Percentiles rank a stretch among this genome's conserved stretches.
These are phyloP conservation scores for Fusarium sp. DNA, from an alignment of 2,329 filamentous ascomycete genomes.

Conservation along the genomic window DNA sequence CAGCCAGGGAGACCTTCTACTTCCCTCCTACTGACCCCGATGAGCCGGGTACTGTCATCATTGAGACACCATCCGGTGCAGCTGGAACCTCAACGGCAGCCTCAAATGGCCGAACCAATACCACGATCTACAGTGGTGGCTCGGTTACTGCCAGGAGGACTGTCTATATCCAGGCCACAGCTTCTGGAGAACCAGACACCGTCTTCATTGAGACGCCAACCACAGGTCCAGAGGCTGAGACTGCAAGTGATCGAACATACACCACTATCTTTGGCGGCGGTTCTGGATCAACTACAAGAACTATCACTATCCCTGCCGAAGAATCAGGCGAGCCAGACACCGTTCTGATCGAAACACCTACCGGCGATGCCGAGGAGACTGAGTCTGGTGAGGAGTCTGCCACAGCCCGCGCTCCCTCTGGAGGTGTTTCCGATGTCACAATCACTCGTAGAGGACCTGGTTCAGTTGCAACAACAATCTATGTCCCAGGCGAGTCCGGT, in stretches of 20 bases:
- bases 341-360: slow-evolving; percentile 16
- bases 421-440: neutral
- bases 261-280: slow-evolving; percentile 17
- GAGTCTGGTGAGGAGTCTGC: neutral
- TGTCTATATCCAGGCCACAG: slow-evolving; percentile 16
- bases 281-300: neutral
- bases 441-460: neutral
- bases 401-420: neutral
- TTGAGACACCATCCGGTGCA: slow-evolving; percentile 7
- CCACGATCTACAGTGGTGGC: slow-evolving; percentile 17
- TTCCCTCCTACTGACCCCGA: slow-evolving; percentile 15
- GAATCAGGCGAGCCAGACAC: slow-evolving; percentile 13
- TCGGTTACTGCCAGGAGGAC: slow-evolving; percentile 12
- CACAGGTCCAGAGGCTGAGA: fast-evolving
- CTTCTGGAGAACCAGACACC: slow-evolving; percentile 5
- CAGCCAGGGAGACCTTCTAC: slow-evolving; percentile 15
- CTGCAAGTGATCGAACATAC: neutral
- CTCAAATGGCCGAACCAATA: neutral
- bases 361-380: neutral
- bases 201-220: slow-evolving; percentile 28
- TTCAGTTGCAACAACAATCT: neutral
- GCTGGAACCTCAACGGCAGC: neutral
- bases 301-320: slow-evolving; percentile 2
- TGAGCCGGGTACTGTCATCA: neutral
- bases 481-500: neutral